Base-by-base conservation (phyloP, 2,329 filamentous ascomycete species). In the Sporothrix humicola region DNA sequence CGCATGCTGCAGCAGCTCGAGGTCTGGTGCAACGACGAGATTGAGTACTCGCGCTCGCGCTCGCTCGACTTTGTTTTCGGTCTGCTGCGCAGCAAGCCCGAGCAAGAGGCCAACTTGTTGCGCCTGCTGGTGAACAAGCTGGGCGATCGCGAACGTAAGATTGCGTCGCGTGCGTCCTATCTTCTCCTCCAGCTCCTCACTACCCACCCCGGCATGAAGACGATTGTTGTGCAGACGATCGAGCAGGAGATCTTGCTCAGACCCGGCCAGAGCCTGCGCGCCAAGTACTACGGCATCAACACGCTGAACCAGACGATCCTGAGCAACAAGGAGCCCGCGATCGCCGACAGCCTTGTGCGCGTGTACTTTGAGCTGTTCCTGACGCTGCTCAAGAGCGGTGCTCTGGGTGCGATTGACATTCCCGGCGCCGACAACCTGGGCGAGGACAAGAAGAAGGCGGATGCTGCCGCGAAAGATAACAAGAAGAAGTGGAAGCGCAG, bases 261-360 rank as follows among this genome's bases (percentile, higher is more conserved):
- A 71, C 93, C 95, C 0, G 93, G 93, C 12, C 96, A 98, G 82
- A 95, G 90, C 79, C 86, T 92, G 50, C 93, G 97, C 78, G 93
- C 95, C 56, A 97, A 93, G 80, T 99, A 99, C 83, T 98, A 97
- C 82, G 95, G 94, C 48, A 91, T 97, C 81, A 98, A 98, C 81
- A 98, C 96, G 0, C 86, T 99, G 69, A 99, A 99, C 81, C 97
- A 99, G 83, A 98, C 95, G 0, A 95, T 98, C 69, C 83, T 99
- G 69, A 97, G 93, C 81, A 88, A 84, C 72, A 96, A 92, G 78
- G 95, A 98, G 79, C 91, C 94, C 54, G 87, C 89, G 20, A 88
- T 97, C 20, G 95, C 95, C 8, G 91, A 92, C 79, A 89, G 92
- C 71, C 86, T 99, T 15, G 85, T 99, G 54, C 90, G 93, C 71